phyloP scores from a whole-genome alignment of 768 basidiomycete species.

The Boletus pseudo-olivaceus region DNA sequence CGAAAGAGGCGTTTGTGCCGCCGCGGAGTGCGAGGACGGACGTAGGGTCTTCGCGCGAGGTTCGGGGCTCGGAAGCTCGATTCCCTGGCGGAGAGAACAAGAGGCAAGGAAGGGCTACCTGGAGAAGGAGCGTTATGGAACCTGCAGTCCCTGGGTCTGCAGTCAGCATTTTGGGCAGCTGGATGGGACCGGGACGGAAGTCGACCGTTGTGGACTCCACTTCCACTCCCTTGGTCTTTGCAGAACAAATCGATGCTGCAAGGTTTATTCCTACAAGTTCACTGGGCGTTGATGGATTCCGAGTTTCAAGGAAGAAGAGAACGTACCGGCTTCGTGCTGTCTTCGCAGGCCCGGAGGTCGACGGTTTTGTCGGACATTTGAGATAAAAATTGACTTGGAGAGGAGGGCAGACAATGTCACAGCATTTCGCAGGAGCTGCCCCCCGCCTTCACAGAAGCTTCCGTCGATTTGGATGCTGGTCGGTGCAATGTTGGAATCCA shows the following conservation, averaged over 20 bases:
- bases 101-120: constrained; percentile 67
- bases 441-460: constrained; percentile 53
- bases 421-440: constrained; percentile 70
- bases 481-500: constrained; percentile 12
- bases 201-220: constrained; percentile 52
- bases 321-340: constrained; percentile 66
- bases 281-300: not conserved
- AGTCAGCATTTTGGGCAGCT: constrained; percentile 38
- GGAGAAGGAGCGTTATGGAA: constrained; percentile 67
- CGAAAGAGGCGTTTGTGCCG: constrained; percentile 68
- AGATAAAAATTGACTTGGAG: constrained; percentile 53
- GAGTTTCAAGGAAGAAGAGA: not conserved
- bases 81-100: constrained; percentile 42
- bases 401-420: constrained; percentile 65
- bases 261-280: constrained; percentile 54
- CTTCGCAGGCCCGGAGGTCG: constrained; percentile 63
- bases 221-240: constrained; percentile 50
- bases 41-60: constrained; percentile 6
- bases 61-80: not conserved
- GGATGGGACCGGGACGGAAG: constrained; percentile 50
- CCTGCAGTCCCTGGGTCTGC: constrained; percentile 61
- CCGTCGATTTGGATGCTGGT: constrained; percentile 37
- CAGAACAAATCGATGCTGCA: constrained; percentile 57
- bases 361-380: constrained; percentile 58
- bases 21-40: constrained; percentile 58